These are phyloP conservation scores for Limonium bicolor DNA, from an alignment of 148 eudicot species.

Conservation along the genomic window DNA sequence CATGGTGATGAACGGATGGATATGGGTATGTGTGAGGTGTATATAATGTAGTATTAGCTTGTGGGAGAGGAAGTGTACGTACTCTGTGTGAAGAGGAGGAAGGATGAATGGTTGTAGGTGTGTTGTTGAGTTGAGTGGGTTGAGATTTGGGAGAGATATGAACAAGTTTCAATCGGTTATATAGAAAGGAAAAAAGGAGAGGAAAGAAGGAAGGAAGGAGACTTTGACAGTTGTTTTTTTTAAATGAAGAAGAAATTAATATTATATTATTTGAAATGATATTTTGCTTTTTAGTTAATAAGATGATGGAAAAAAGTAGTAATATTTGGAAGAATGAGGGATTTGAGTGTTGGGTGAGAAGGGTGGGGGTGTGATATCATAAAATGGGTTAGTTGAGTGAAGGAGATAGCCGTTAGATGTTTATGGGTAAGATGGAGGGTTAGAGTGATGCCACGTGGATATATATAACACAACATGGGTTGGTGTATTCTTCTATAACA, in stretches of 20 bases:
- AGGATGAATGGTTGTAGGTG: too few species aligned
- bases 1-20: neutral
- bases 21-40: neutral
- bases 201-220: too few species aligned
- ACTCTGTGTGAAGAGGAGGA: too few species aligned
- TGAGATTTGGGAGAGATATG: too few species aligned
- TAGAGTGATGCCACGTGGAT: neutral
- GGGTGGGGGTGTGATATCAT: too few species aligned
- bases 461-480: neutral
- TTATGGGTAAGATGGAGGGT: neutral
- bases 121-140: too few species aligned
- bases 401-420: neutral
- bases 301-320: neutral
- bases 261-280: neutral
- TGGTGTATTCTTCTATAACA: neutral
- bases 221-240: too few species aligned
- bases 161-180: too few species aligned
- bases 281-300: neutral
- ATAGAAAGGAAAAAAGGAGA: too few species aligned
- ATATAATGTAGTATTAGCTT: too few species aligned
- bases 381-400: conserved; percentile 6
- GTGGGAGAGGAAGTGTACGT: too few species aligned
- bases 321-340: neutral
- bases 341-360: conserved; percentile 5
- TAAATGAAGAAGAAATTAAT: neutral